A percentile compares a stretch with the other conserved stretches of the same genome.
These are phyloP conservation scores for Capronia epimyces DNA, from an alignment of 2,329 filamentous ascomycete genomes.

Conservation along the genomic window DNA sequence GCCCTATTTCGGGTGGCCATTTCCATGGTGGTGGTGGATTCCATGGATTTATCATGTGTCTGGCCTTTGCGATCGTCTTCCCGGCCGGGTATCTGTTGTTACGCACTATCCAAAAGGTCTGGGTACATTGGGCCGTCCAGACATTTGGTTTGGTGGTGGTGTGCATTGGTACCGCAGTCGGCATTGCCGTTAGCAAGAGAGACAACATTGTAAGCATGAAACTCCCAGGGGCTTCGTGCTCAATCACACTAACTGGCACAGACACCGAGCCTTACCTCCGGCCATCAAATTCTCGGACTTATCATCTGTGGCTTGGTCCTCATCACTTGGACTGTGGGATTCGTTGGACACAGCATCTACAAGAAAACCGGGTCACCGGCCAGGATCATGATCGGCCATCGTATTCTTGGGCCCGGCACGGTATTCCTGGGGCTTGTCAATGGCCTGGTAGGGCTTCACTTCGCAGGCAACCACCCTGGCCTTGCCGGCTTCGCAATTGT, in stretches of 20 bases:
- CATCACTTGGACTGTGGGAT: conserved; percentile 51
- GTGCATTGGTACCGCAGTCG: conserved; percentile 49
- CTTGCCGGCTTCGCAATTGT: conserved; percentile 48
- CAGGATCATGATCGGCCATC: conserved; percentile 48
- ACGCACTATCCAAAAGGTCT: conserved; percentile 47
- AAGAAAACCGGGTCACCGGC: conserved; percentile 48
- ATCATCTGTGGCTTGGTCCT: conserved; percentile 50
- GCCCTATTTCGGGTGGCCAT: conserved; percentile 20
- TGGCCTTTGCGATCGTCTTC: conserved; percentile 52
- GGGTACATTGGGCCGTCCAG: conserved; percentile 54
- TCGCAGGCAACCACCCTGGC: conserved; percentile 47
- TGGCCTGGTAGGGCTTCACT: conserved; percentile 55
- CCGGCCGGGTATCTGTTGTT: conserved; percentile 53
- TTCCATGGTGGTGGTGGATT: conserved; percentile 23
- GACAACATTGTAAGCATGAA: conserved; percentile 58
- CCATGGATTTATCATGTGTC: conserved; percentile 49
- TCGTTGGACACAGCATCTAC: conserved; percentile 52
- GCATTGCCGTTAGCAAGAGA: conserved; percentile 48
- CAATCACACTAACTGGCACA: conserved; percentile 14
- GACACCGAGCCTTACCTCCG: conserved; percentile 50
- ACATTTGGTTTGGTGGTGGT: conserved; percentile 46
- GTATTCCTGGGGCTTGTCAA: conserved; percentile 53
- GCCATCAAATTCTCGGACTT: conserved; percentile 57
- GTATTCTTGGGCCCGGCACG: conserved; percentile 53
- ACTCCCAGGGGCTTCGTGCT: no score